Percentiles rank a stretch among this genome's conserved stretches.
Conservation (phyloP, 768 basidiomycete species). For the Phlebiopsis flavidoalba region DNA sequence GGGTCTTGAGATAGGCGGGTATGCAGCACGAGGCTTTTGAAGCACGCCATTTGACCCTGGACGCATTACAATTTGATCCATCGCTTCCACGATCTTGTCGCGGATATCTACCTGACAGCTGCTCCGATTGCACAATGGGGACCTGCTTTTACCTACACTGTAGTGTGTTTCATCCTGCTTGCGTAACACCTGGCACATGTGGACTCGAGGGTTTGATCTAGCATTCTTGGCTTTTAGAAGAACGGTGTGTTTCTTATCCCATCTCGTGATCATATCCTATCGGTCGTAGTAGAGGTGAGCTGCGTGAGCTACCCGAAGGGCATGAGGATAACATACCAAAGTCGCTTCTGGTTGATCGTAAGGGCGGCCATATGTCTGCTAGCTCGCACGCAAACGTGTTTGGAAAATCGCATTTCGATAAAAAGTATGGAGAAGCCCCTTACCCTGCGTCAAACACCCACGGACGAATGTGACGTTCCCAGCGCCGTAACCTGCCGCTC, state of each 20-base stretch:
- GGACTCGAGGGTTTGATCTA: neutral
- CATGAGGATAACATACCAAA: neutral
- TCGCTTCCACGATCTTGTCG: too few relatives aligned
- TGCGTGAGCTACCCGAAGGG: neutral
- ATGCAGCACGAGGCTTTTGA: too few relatives aligned
- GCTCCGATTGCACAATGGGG: too few relatives aligned
- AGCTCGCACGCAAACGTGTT: too few relatives aligned
- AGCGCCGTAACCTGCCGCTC: constrained; percentile 36
- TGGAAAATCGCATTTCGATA: neutral
- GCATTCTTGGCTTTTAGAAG: neutral
- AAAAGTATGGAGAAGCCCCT: neutral
- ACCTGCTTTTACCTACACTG: too few relatives aligned
- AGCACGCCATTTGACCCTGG: too few relatives aligned
- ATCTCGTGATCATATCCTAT: constrained; percentile 6
- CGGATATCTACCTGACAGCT: too few relatives aligned
- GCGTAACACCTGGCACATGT: too few relatives aligned
- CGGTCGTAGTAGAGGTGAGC: neutral
- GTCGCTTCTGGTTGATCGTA: constrained; percentile 8
- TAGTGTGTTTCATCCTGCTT: too few relatives aligned
- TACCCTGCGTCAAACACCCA: constrained; percentile 44
- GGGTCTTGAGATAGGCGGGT: too few relatives aligned
- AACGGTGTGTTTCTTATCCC: neutral
- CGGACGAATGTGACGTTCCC: constrained; percentile 47
- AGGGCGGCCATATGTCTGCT: constrained; percentile 8
- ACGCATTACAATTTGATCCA: too few relatives aligned